Evolutionary conservation across 179 eudicot species (phyloP), one percentile per base, ranked within the genome.

Genomic region (Spinacia oleracea): DNA sequence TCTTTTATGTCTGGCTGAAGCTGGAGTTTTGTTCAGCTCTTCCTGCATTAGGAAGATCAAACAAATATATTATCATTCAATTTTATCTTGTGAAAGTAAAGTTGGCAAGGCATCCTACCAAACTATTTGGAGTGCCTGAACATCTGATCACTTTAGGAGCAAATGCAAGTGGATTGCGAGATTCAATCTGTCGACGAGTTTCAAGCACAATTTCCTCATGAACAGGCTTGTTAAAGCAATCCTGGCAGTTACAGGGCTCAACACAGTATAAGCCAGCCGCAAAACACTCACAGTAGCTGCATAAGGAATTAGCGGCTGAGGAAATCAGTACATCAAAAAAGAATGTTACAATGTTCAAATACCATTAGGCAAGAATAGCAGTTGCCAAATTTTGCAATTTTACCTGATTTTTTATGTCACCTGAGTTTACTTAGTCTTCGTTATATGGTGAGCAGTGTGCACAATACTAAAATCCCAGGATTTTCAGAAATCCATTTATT

Each of bases 181-280:
- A 88, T 86, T 93, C 97, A 75, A 95, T 95, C 85, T 89, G 97
- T 77, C 88, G 91, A 78, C 98, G 96, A 77, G 97, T 90, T 80
- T 88, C 90, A 75, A 94, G 89, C 68, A 94, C 98, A 45, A 88
- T 93, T 23, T 87, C 91, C 84, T 93, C 97, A 64, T 91, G 89
- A 82, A 85, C 79, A 80, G 98, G 97, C 85, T 91, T 91, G 81
- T 94, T 94, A 83, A 93, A 91, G 86, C 98, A 94, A 42, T 87
- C 92, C 79, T 85, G 90, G 78, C 98, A 94, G 21, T 92, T 83
- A 78, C 98, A 94, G 20, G 98, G 93, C 85, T 93, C 98, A 79
- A 89, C 97, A 81, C 98, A 94, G 77, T 94, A 94, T 55, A 93
- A 89, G 7, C 98, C 98, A 80, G 97, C 98, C n/a, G 97, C 98